Evolutionary conservation across 2,329 filamentous ascomycete species (phyloP).

Genomic region (Fusarium sambucinum): DNA sequence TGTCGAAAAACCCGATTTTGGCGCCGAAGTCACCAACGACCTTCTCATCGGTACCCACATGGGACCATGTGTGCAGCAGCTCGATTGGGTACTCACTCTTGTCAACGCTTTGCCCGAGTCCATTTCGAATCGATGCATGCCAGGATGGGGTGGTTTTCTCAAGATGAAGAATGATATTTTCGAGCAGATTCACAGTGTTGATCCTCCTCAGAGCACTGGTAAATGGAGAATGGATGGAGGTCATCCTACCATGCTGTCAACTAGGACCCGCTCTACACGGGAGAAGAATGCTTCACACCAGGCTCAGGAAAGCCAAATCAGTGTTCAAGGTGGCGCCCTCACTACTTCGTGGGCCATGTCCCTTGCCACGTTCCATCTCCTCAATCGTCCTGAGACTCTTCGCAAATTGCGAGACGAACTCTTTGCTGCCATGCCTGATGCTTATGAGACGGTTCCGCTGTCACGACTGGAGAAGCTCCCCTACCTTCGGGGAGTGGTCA

Average conservation of each 20-base stretch:
- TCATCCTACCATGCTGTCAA: slow-evolving; percentile 55
- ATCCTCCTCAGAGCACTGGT: slow-evolving; percentile 51
- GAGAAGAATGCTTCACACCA: slow-evolving; percentile 54
- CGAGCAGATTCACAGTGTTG: slow-evolving; percentile 53
- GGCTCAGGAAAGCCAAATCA: slow-evolving; percentile 55
- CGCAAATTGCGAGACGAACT: slow-evolving; percentile 54
- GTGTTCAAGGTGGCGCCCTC: slow-evolving; percentile 56
- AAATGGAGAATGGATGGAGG: slow-evolving; percentile 52
- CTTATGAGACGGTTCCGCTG: slow-evolving; percentile 46
- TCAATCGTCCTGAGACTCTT: slow-evolving; percentile 50
- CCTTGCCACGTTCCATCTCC: slow-evolving; percentile 53
- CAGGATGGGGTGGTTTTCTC: slow-evolving; percentile 55
- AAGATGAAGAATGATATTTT: slow-evolving; percentile 56
- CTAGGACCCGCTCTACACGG: slow-evolving; percentile 48
- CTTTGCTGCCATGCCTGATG: slow-evolving; percentile 51
- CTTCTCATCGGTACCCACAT: slow-evolving; percentile 55
- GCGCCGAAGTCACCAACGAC: slow-evolving; percentile 53
- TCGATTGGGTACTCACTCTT: slow-evolving; percentile 52
- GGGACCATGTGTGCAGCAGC: slow-evolving; percentile 54
- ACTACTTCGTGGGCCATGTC: slow-evolving; percentile 56
- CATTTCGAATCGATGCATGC: slow-evolving; percentile 52
- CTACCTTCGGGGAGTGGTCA: slow-evolving; percentile 64
- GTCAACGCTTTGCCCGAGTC: slow-evolving; percentile 54
- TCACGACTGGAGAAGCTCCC: slow-evolving; percentile 53
- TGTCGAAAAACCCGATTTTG: slow-evolving; percentile 53